Evolutionary conservation across 2,329 filamentous ascomycete genomes (phyloP).

Genomic region (Chaetomiaceae sp.): DNA sequence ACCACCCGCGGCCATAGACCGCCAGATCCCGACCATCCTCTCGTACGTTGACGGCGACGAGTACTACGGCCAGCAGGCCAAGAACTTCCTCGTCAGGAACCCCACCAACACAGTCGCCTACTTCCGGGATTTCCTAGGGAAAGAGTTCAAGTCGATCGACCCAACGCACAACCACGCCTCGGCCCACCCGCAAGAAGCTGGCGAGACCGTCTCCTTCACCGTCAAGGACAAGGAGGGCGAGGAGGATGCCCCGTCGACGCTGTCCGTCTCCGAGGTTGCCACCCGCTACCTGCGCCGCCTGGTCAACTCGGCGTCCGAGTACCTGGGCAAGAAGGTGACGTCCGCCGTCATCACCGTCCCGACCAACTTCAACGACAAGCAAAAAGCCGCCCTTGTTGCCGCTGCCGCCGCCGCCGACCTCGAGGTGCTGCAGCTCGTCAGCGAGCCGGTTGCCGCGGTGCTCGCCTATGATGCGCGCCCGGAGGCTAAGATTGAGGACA

Average conservation of each 20-base stretch:
- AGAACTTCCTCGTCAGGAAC: constrained; percentile 88
- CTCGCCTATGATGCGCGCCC: constrained; percentile 87
- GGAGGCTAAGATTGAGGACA: constrained; percentile 70
- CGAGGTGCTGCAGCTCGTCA: constrained; percentile 87
- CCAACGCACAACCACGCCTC: constrained; percentile 91
- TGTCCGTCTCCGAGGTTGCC: constrained; percentile 74
- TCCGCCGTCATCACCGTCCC: constrained; percentile 93
- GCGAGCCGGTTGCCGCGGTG: constrained; percentile 81
- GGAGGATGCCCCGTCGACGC: constrained; percentile 53
- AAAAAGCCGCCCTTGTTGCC: constrained; percentile 72
- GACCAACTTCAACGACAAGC: constrained; percentile 84
- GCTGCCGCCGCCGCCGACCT: constrained; percentile 75
- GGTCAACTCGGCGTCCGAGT: constrained; percentile 78
- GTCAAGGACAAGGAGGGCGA: constrained; percentile 69
- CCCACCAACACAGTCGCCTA: constrained; percentile 87
- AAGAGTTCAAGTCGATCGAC: constrained; percentile 97
- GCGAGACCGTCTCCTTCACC: constrained; percentile 69
- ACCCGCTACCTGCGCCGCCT: constrained; percentile 81
- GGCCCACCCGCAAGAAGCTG: constrained; percentile 74
- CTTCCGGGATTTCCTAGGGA: constrained; percentile 92
- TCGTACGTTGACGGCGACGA: constrained; percentile 96
- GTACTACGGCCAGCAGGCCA: constrained; percentile 93
- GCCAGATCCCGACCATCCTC: constrained; percentile 89
- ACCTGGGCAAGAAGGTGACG: constrained; percentile 85
- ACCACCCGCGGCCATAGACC: constrained; percentile 51